Evolutionary conservation across 805 yeast genomes (phyloP).

Genomic region (Metschnikowia aberdeeniae): DNA sequence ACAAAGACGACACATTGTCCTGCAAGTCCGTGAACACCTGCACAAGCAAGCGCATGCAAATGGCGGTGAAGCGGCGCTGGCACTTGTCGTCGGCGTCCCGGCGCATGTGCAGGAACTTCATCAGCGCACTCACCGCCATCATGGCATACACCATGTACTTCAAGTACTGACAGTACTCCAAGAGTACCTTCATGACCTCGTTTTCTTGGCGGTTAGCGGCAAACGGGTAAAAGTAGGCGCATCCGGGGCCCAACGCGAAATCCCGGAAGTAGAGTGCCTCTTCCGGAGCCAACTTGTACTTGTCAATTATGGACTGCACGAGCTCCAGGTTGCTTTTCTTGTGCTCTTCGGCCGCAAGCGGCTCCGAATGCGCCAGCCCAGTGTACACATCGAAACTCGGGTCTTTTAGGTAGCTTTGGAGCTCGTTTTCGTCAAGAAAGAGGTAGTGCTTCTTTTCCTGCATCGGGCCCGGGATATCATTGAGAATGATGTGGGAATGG

Average conservation of each 20-base stretch:
- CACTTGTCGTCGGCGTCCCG: slow-evolving; percentile 12
- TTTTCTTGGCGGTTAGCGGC: slow-evolving; percentile 11
- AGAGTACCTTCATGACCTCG: slow-evolving; percentile 17
- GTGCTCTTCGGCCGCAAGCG: background rate
- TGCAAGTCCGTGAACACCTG: slow-evolving; percentile 17
- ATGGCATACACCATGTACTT: slow-evolving; percentile 19
- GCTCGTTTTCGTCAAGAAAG: slow-evolving; percentile 15
- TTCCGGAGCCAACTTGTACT: slow-evolving; percentile 11
- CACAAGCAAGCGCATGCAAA: slow-evolving; percentile 18
- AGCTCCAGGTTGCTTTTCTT: slow-evolving; percentile 10
- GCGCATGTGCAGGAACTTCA: slow-evolving; percentile 12
- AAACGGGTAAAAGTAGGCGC: slow-evolving; percentile 16
- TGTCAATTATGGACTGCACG: slow-evolving; percentile 11
- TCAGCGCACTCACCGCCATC: slow-evolving; percentile 17
- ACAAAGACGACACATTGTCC: slow-evolving; percentile 15
- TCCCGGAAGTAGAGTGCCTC: slow-evolving; percentile 14
- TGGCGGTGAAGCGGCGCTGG: slow-evolving; percentile 16
- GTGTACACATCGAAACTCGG: slow-evolving; percentile 6
- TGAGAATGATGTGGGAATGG: slow-evolving; percentile 17
- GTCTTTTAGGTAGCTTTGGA: slow-evolving; percentile 12
- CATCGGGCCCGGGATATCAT: slow-evolving; percentile 5
- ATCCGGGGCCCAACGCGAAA: slow-evolving; percentile 9
- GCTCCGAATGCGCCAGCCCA: background rate
- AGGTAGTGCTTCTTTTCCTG: slow-evolving; percentile 10
- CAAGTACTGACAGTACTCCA: slow-evolving; percentile 18